phyloP scores from a whole-genome alignment of 202 grass and related monocot genomes.

The Alloteropsis angusta region DNA sequence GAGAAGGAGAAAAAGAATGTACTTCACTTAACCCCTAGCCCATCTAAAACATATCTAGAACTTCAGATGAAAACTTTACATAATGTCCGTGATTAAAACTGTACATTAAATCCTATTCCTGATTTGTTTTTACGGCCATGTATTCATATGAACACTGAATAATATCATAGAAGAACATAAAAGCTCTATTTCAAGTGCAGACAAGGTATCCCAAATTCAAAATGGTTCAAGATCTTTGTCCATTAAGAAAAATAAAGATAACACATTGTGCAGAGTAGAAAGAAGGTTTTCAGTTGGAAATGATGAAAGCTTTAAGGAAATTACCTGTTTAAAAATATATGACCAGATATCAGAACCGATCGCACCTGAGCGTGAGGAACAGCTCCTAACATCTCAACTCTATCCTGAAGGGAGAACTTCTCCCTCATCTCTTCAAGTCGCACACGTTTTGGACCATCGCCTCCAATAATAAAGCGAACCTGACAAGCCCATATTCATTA shows the following conservation, averaged over 20 bases:
- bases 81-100: neutral
- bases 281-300: neutral
- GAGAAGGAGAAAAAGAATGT: neutral
- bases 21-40: neutral
- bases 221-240: neutral
- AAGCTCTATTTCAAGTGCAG: neutral
- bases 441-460: conserved; percentile 94
- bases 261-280: neutral
- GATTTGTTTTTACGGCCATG: neutral
- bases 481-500: conserved; percentile 21
- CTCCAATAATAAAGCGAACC: conserved; percentile 90
- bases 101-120: neutral
- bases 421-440: conserved; percentile 97
- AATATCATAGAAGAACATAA: neutral
- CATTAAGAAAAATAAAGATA: neutral
- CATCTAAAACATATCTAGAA: conserved; percentile 1
- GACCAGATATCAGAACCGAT: conserved; percentile 81
- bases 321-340: conserved; percentile 96
- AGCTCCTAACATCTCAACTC: conserved; percentile 95
- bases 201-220: neutral
- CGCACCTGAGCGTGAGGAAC: conserved; percentile 91
- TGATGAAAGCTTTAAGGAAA: neutral
- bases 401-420: conserved; percentile 92
- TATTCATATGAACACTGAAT: neutral
- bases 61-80: neutral